Percentiles rank a stretch among this genome's conserved stretches.
phyloP scores from a whole-genome alignment of 2,329 filamentous ascomycete species.

The Nemania abortiva region DNA sequence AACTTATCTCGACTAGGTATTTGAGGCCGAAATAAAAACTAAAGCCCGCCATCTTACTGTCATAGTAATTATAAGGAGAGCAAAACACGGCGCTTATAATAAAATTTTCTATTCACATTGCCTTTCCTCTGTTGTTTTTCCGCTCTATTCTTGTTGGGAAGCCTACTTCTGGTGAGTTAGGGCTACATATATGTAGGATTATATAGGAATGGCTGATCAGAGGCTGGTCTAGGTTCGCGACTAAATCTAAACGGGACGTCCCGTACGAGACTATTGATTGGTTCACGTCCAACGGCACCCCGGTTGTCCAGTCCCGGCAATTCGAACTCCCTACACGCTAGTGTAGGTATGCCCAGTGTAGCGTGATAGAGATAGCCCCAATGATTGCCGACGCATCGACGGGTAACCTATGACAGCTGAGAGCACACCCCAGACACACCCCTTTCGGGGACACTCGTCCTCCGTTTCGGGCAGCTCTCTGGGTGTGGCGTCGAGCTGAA shows the following conservation, averaged over 20 bases:
- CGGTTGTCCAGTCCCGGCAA: constrained; percentile 25
- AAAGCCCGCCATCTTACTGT: no score
- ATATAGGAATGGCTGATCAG: no score
- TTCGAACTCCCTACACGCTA: constrained; percentile 18
- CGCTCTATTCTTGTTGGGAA: no score
- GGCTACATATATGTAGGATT: no score
- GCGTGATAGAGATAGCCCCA: neutral
- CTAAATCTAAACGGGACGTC: constrained; percentile 24
- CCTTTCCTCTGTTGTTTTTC: no score
- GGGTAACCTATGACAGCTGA: constrained; percentile 7
- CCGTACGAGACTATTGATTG: constrained; percentile 27
- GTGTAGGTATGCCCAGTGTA: neutral
- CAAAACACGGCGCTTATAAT: no score
- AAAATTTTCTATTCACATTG: no score
- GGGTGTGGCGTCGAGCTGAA: constrained; percentile 30
- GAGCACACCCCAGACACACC: constrained; percentile 2
- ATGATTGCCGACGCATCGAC: constrained; percentile 21
- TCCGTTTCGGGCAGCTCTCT: constrained; percentile 33
- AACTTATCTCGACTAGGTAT: no score
- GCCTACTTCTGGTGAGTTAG: no score
- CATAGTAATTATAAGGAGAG: no score
- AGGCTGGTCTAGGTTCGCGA: neutral
- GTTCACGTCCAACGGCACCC: neutral
- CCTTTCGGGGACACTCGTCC: constrained; percentile 28
- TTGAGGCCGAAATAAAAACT: no score